Base-by-base conservation (phyloP, 2,329 filamentous ascomycete species). In the Sarocladiaceae sp. region DNA sequence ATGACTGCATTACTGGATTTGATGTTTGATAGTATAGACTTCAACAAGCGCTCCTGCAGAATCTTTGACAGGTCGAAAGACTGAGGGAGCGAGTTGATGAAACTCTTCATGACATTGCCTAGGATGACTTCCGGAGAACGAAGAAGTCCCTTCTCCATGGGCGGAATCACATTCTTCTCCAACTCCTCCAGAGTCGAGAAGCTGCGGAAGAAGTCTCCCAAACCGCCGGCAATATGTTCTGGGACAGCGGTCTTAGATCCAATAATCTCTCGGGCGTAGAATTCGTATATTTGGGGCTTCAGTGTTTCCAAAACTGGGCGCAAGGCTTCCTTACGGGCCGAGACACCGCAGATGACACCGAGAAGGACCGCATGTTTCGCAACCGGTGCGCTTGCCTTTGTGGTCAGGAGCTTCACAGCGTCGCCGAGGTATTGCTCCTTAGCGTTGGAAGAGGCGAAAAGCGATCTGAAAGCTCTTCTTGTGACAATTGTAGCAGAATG, bases 111-210 rank as follows among this genome's bases (percentile, higher is more conserved):
- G 19, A 96, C 73, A 50, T 88, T 85, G 53, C 84, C 82, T 21
- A 97, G 70, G 12, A 95, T 81, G 33, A 96, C 83, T 64, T 98
- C 93, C 1, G 93, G 94, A 6, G 91, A 84, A 59, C 94, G 79
- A 35, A 98, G 68, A 45, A 98, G 74, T 5, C 86, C 83, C 66
- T 95, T 96, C 58, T 98, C 93, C 12, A 97, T 69, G 0, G 88
- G 72, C 7, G 90, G 88, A 19, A 94, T 72, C 24, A 97, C 58
- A 33, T 91, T 80, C 50, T 79, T 83, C 44, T 80, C 76, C 23
- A 97, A 61, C 51, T 96, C 89, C 19, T 89, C 82, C 13, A 78
- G 59, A 0, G 78, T 83, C 29, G 85, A 73, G 58, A 91, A 97
- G 24, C 74, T 76, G 13, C 68, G 63, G 61, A 96, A 95, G 68